Evolutionary conservation across 2,329 filamentous ascomycete species (phyloP), one percentile per base, ranked within the genome.

Genomic region (Calonectria henricotiae): DNA sequence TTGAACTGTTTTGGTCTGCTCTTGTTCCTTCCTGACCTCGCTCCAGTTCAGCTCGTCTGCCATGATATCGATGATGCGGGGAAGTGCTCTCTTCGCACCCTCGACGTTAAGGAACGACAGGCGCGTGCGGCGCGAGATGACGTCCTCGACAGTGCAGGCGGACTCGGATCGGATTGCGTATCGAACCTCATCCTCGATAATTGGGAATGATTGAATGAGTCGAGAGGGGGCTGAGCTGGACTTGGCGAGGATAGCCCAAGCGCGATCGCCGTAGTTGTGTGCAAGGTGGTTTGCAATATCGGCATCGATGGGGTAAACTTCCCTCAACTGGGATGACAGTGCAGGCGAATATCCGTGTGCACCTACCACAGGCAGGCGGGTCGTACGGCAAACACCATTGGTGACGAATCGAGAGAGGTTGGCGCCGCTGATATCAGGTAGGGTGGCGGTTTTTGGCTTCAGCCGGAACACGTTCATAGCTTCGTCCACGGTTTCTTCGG

Each of bases 401-500:
- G 94, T 89, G 69, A 87, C 75, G 64, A 82, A 71, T 20, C 76
- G 76, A 15, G 76, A 68, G 23, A 80, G 82, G 60, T 90, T 88
- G 51, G 90, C 90, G 72, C 92, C 92, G 78, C 89, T 91, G 74
- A 95, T 89, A 68, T 91, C 89, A 12, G 91, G 90, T 63, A 90
- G 83, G 23, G 83, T 69, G 15, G 91, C 78, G 27, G 87, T 82
- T 9, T 82, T 81, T 5, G 92, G 84, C 62, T 85, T 82, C 32
- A 95, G 86, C 44, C 85, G 80, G 80, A 94, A 95, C 62, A 88
- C 85, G 71, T 87, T 85, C 82, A 95, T 88, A 32, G 93, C 93
- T 78, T 94, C 91, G 79, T 96, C 93, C 71, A 96, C 93, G 58
- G 93, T 92, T 77, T 96, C 93, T 81, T 96, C 92, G 63, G 94